Evolutionary conservation across 352 stramenopile genomes (phyloP), one percentile per base, ranked within the genome.

Genomic region (Peronospora farinosa): DNA sequence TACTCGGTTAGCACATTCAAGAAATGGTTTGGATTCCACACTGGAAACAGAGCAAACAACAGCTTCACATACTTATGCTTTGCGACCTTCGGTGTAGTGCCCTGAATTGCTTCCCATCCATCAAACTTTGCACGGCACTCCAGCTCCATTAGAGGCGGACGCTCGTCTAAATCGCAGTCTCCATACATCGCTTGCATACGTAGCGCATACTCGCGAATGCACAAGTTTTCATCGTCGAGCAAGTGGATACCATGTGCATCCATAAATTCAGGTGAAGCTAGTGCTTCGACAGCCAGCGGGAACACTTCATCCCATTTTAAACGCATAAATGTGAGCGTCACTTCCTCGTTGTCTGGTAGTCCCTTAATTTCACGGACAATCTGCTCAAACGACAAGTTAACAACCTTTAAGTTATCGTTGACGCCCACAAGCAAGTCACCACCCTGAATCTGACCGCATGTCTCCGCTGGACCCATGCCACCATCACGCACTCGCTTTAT

Each of bases 51-150:
- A 2, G 78, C 69, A 40, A 92, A 77, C 36, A 90, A 45, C 16
- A 92, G 43, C 43, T 94, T 94, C 16, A 91, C 56, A 62, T 90
- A 92, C 40, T 84, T 85, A 45, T 94, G 80, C 16, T 59, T 60
- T 2, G 80, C 80, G 2, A 78, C 49, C 0, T 30, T 40, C 7
- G 39, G 32, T 0, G 65, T 64, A 0, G 66, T 79, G 19, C 79
- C 78, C 28, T 85, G 70, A 27, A 92, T 60, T 3, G 74, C 58
- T 23, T 80, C 69, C 80, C 80, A 94, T 3, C 73, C 77, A 25
- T 89, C 66, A 50, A 92, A 89, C 41, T 87, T 89, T 11, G 78
- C 77, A 25, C 79, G 74, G 1, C 67, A 64, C 37, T 90, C 82
- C 19, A 87, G 74, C 19, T 84, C 77, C 15, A 92, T 51, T 12